Conservation (phyloP, 495 filamentous ascomycete genomes). For the Margaritispora aquatica region DNA sequence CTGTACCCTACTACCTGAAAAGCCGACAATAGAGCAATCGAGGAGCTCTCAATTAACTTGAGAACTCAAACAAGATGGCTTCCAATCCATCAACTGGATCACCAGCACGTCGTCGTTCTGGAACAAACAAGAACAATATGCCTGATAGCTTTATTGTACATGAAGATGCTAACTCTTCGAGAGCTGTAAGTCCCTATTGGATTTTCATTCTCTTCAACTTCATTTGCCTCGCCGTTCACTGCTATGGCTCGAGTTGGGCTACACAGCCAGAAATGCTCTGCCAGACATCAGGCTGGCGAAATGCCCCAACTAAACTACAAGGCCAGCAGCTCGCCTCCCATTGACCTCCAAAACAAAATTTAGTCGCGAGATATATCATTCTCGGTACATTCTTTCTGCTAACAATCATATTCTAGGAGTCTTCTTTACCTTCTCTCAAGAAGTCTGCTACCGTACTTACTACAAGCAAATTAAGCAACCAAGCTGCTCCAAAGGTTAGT, state of each 20-base stretch:
- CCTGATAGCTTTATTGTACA: background rate
- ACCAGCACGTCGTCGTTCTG: conserved; percentile 35
- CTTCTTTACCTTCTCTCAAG: conserved; percentile 18
- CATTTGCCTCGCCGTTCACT: background rate
- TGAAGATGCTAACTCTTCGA: conserved; percentile 23
- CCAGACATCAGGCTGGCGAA: no score
- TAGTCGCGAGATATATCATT: background rate
- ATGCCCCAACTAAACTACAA: no score
- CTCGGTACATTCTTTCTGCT: background rate
- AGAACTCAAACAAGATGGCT: conserved; percentile 39
- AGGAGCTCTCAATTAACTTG: conserved; percentile 8
- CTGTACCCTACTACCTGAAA: conserved; percentile 9
- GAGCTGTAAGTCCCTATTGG: conserved; percentile 23
- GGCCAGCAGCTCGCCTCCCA: no score
- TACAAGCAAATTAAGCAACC: conserved; percentile 43
- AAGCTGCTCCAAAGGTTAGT: conserved; percentile 30
- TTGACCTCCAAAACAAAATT: background rate
- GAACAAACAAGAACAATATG: background rate
- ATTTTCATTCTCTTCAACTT: background rate
- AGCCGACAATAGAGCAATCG: conserved; percentile 10
- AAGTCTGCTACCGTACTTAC: conserved; percentile 37
- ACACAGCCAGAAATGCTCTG: no score
- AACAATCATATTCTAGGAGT: background rate
- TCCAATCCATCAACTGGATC: conserved; percentile 39
- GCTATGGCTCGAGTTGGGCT: background rate